phyloP scores from a whole-genome alignment of 371 early-diverging fungal species.

The Thermomucor indicae-seudaticae region DNA sequence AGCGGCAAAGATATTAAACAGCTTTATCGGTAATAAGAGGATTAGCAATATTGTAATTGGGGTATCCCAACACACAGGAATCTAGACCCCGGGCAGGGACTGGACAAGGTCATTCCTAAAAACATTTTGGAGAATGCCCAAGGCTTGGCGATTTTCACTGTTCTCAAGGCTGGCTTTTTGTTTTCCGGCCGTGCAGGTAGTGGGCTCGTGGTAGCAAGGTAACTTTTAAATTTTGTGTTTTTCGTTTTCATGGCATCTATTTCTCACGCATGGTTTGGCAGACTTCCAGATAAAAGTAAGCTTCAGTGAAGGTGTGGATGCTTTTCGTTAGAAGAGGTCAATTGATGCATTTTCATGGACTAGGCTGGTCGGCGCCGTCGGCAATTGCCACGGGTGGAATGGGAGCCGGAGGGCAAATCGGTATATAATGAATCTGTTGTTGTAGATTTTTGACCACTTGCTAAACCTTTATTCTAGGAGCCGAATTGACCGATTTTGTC shows the following conservation, averaged over 20 bases:
- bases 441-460: not conserved
- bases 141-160: slow-evolving; percentile 89
- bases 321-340: too few relatives aligned
- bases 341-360: not conserved
- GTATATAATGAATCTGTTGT: slow-evolving; percentile 56
- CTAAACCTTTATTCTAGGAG: slow-evolving; percentile 39
- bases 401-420: slow-evolving; percentile 88
- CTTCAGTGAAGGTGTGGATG: not conserved
- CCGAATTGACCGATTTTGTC: slow-evolving; percentile 91
- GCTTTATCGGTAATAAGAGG: slow-evolving; percentile 58
- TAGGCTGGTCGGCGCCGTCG: slow-evolving; percentile 78
- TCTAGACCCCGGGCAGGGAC: slow-evolving; percentile 59
- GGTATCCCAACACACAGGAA: not conserved
- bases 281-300: slow-evolving; percentile 8
- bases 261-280: too few relatives aligned
- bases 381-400: slow-evolving; percentile 73
- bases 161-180: slow-evolving; percentile 89
- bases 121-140: slow-evolving; percentile 73
- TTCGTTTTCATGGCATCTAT: too few relatives aligned
- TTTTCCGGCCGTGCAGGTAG: slow-evolving; percentile 89
- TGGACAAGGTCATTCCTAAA: slow-evolving; percentile 73
- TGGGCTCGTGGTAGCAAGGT: slow-evolving; percentile 86
- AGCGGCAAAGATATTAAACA: slow-evolving; percentile 73
- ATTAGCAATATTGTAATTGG: not conserved
- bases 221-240: not conserved